These are phyloP conservation scores for Aspergillus versicolor DNA, from an alignment of 2,329 filamentous ascomycete species.

Conservation along the genomic window DNA sequence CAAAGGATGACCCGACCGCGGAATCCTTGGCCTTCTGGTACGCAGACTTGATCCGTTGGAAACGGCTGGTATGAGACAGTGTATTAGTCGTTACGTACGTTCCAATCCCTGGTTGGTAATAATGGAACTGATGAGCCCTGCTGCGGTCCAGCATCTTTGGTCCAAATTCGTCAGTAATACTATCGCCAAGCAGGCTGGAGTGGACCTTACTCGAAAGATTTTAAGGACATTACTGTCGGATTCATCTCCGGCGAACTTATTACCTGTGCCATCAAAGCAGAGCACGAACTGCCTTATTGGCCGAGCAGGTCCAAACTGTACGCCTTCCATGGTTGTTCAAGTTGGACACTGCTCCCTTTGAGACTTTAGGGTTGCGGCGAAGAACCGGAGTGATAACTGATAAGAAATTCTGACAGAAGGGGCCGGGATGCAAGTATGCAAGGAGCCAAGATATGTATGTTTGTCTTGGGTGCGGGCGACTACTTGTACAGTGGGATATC, in stretches of 20 bases:
- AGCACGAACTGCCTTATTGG: constrained; percentile 41
- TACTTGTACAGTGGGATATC: neutral
- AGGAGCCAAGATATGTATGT: constrained; percentile 6
- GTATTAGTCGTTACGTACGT: constrained; percentile 43
- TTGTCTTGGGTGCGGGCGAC: neutral
- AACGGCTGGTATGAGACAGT: constrained; percentile 29
- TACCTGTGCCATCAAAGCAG: constrained; percentile 47
- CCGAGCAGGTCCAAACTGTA: constrained; percentile 8
- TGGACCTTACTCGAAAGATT: constrained; percentile 41
- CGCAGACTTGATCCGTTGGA: constrained; percentile 55
- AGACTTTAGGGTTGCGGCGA: neutral
- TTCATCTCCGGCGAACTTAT: constrained; percentile 44
- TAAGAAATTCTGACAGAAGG: constrained; percentile 3
- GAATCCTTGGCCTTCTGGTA: constrained; percentile 57
- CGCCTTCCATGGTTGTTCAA: constrained; percentile 9
- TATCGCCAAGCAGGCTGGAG: neutral
- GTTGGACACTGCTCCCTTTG: neutral
- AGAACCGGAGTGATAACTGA: neutral
- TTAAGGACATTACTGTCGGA: constrained; percentile 50
- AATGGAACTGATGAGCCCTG: constrained; percentile 41
- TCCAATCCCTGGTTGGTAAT: constrained; percentile 47
- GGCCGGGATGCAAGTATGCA: constrained; percentile 2
- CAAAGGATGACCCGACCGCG: constrained; percentile 76
- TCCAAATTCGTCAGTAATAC: neutral
- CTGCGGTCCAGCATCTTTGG: constrained; percentile 41